These are phyloP conservation scores for Russula lepida DNA, from an alignment of 768 basidiomycete species.

Conservation along the genomic window DNA sequence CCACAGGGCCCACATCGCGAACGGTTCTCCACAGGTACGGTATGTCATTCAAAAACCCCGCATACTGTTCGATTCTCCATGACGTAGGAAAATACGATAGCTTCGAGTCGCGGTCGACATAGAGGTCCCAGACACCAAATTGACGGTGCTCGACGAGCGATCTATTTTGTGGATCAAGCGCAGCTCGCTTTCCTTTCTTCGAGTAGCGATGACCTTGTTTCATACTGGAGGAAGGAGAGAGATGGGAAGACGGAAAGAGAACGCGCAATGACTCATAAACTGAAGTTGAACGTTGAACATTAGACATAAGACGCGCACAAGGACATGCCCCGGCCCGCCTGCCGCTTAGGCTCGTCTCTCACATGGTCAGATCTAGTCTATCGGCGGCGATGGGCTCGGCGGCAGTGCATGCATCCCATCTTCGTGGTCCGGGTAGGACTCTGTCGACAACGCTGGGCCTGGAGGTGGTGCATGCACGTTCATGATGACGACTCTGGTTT, in stretches of 20 bases:
- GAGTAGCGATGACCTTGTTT: background rate
- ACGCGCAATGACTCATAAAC: too few species aligned
- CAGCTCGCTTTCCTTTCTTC: background rate
- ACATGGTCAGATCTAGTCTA: too few species aligned
- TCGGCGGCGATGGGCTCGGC: too few species aligned
- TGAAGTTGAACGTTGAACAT: too few species aligned
- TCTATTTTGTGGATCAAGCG: constrained; percentile 3
- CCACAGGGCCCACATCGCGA: constrained; percentile 3
- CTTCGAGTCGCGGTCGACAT: constrained; percentile 45
- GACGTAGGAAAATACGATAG: constrained; percentile 31
- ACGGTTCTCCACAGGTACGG: constrained; percentile 64
- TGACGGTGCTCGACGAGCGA: constrained; percentile 45
- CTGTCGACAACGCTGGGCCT: too few species aligned
- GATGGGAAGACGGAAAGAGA: background rate
- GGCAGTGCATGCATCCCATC: too few species aligned
- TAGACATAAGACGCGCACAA: too few species aligned
- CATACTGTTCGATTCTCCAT: constrained; percentile 39
- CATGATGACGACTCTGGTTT: too few species aligned
- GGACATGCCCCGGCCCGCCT: too few species aligned
- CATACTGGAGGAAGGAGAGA: background rate
- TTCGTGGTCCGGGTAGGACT: too few species aligned
- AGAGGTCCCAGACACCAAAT: constrained; percentile 71
- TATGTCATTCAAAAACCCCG: constrained; percentile 40
- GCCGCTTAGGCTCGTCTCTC: too few species aligned
- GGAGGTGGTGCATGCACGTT: too few species aligned